These are phyloP conservation scores for Aspergillus ochraceoroseus DNA, from an alignment of 2,329 filamentous ascomycete genomes.

Conservation along the genomic window DNA sequence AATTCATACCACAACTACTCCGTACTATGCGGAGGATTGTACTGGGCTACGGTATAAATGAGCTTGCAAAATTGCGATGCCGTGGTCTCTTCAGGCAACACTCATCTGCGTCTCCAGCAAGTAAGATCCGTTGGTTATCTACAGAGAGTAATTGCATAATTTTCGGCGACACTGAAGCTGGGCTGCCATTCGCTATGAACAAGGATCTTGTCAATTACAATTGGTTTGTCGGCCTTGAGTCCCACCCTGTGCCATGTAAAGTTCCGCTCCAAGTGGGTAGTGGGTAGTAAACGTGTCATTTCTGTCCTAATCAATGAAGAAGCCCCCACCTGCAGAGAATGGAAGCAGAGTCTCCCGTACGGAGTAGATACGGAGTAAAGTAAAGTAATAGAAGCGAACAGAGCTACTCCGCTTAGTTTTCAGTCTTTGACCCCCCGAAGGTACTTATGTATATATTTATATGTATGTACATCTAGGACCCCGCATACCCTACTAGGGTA, in stretches of 20 bases:
- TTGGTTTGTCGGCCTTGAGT: conserved; percentile 11
- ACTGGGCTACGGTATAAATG: conserved; percentile 28
- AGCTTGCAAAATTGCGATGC: too few relatives aligned
- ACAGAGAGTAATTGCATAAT: conserved; percentile 23
- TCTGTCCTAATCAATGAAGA: conserved; percentile 33
- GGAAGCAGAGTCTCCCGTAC: conserved; percentile 35
- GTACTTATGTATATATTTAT: too few relatives aligned
- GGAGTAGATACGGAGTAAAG: too few relatives aligned
- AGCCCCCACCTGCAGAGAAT: conserved; percentile 24
- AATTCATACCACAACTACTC: conserved; percentile 41
- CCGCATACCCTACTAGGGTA: too few relatives aligned
- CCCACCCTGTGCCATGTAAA: conserved; percentile 25
- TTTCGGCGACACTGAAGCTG: conserved; percentile 28
- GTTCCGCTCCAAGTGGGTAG: conserved; percentile 19
- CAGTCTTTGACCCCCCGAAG: too few relatives aligned
- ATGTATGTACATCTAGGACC: too few relatives aligned
- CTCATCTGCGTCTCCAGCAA: conserved; percentile 29
- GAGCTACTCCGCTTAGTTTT: conserved; percentile 16
- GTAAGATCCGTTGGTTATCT: conserved; percentile 22
- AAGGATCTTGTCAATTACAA: conserved; percentile 35
- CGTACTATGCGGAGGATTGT: conserved; percentile 34
- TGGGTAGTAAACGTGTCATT: conserved; percentile 35
- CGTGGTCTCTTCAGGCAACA: too few relatives aligned
- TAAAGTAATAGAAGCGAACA: conserved; percentile 19
- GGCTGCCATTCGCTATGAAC: conserved; percentile 30